Evolutionary conservation across 1,284 basidiomycete species (phyloP).

Genomic region (Rhodotorula sp.): DNA sequence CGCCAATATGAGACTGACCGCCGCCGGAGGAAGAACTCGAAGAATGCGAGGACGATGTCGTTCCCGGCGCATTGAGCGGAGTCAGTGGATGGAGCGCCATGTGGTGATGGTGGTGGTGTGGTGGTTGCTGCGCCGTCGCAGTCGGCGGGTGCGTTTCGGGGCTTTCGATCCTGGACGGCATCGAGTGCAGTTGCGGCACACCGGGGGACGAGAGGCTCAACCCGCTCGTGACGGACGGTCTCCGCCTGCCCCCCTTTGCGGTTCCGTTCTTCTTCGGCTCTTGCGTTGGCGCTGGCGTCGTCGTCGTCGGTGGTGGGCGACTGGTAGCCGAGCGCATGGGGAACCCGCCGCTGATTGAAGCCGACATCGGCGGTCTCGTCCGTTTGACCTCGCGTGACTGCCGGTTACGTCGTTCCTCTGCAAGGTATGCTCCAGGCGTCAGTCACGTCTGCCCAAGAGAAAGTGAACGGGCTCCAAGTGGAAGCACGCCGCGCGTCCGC

Average conservation of each 20-base stretch:
- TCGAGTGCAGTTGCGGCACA: constrained; percentile 14
- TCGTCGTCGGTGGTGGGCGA: background rate
- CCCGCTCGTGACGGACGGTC: constrained; percentile 1
- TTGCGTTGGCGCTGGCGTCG: background rate
- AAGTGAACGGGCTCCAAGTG: too few relatives aligned
- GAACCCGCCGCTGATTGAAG: constrained; percentile 15
- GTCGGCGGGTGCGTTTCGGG: constrained; percentile 12
- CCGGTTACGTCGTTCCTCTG: too few relatives aligned
- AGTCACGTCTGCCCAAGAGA: too few relatives aligned
- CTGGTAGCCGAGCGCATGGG: background rate
- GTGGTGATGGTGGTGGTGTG: constrained; percentile 2
- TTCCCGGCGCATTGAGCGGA: background rate
- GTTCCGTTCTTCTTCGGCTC: background rate
- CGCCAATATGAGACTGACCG: too few relatives aligned
- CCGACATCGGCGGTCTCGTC: constrained; percentile 4
- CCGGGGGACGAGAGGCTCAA: constrained; percentile 9
- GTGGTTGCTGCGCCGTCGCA: background rate
- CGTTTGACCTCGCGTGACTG: too few relatives aligned
- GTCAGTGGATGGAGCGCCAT: background rate
- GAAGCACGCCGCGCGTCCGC: too few relatives aligned
- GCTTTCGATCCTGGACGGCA: constrained; percentile 3
- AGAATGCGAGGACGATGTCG: background rate
- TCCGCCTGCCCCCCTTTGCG: background rate
- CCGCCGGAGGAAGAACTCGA: background rate
- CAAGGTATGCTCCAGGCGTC: background rate